Evolutionary conservation across 2,329 filamentous ascomycete genomes (phyloP).

Genomic region (Curvularia eragrostidis): DNA sequence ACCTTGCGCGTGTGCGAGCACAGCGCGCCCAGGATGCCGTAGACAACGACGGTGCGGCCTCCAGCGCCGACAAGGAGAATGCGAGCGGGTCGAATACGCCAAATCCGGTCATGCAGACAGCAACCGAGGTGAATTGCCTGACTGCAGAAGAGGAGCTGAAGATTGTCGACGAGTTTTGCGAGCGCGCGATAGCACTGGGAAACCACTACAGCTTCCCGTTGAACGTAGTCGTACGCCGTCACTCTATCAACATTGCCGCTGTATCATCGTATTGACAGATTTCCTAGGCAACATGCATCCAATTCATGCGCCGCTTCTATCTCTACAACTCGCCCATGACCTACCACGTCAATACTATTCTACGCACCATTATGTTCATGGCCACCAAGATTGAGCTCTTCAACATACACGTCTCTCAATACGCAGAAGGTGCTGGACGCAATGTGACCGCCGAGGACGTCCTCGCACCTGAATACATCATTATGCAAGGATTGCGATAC

Average conservation of each 20-base stretch:
- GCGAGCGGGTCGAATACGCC: slow-evolving; percentile 35
- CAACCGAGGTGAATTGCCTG: slow-evolving; percentile 73
- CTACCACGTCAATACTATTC: slow-evolving; percentile 87
- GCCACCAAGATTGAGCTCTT: slow-evolving; percentile 90
- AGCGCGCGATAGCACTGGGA: slow-evolving; percentile 62
- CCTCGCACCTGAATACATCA: slow-evolving; percentile 87
- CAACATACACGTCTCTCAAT: slow-evolving; percentile 71
- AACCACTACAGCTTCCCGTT: slow-evolving; percentile 67
- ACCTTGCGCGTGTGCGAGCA: slow-evolving; percentile 59
- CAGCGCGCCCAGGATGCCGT: slow-evolving; percentile 46
- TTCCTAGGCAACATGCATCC: slow-evolving; percentile 76
- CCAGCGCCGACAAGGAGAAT: slow-evolving; percentile 47
- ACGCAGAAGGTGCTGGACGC: slow-evolving; percentile 53
- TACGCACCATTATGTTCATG: slow-evolving; percentile 90
- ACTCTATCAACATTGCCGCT: neutral
- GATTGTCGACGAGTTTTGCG: slow-evolving; percentile 80
- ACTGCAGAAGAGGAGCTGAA: slow-evolving; percentile 82
- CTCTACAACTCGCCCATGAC: slow-evolving; percentile 95
- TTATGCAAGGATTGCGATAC: slow-evolving; percentile 91
- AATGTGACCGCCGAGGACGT: slow-evolving; percentile 79
- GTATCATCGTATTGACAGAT: neutral
- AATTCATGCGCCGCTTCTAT: slow-evolving; percentile 94
- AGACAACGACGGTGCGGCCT: slow-evolving; percentile 26
- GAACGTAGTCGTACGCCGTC: slow-evolving; percentile 61
- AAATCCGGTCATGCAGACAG: slow-evolving; percentile 19